A percentile compares a stretch with the other conserved stretches of the same genome.
Conservation (phyloP, 2,329 filamentous ascomycete genomes). For the Arthrobotrys sinensis region DNA sequence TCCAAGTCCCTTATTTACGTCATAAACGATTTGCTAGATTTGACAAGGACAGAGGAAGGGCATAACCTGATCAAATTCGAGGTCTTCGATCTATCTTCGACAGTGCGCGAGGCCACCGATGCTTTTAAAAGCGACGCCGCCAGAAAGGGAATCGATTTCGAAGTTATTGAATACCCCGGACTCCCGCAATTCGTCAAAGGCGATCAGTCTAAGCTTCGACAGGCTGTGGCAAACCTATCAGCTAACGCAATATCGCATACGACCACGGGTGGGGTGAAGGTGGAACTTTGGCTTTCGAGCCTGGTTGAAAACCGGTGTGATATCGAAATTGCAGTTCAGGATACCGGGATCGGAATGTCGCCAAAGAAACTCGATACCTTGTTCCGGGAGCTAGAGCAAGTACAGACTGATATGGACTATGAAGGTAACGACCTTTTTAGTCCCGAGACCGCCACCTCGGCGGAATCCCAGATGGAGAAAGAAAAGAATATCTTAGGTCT, state of each 20-base stretch:
- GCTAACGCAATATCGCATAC: conserved; percentile 90
- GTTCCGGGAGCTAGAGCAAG: conserved; percentile 78
- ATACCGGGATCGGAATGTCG: conserved; percentile 80
- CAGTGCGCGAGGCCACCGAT: conserved; percentile 82
- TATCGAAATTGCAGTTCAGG: conserved; percentile 81
- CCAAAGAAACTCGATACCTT: conserved; percentile 73
- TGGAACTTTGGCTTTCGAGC: conserved; percentile 78
- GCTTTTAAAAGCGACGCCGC: conserved; percentile 81
- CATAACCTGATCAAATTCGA: conserved; percentile 85
- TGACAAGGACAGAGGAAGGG: conserved; percentile 90
- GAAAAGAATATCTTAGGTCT: conserved; percentile 77
- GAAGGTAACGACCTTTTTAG: conserved; percentile 26
- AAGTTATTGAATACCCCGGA: conserved; percentile 77
- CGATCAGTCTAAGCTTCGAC: conserved; percentile 83
- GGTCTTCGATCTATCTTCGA: conserved; percentile 79
- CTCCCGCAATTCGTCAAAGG: conserved; percentile 81
- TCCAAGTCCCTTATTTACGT: conserved; percentile 94
- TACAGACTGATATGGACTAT: conserved; percentile 69
- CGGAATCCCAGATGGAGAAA: conserved; percentile 62
- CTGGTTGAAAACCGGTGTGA: conserved; percentile 73
- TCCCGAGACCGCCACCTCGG: conserved; percentile 9
- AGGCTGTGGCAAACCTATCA: conserved; percentile 85
- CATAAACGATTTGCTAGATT: conserved; percentile 89
- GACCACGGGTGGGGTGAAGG: conserved; percentile 75
- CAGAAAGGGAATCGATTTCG: conserved; percentile 81